These are phyloP conservation scores for Parmales sp. DNA, from an alignment of 108 stramenopile species.

Conservation along the genomic window DNA sequence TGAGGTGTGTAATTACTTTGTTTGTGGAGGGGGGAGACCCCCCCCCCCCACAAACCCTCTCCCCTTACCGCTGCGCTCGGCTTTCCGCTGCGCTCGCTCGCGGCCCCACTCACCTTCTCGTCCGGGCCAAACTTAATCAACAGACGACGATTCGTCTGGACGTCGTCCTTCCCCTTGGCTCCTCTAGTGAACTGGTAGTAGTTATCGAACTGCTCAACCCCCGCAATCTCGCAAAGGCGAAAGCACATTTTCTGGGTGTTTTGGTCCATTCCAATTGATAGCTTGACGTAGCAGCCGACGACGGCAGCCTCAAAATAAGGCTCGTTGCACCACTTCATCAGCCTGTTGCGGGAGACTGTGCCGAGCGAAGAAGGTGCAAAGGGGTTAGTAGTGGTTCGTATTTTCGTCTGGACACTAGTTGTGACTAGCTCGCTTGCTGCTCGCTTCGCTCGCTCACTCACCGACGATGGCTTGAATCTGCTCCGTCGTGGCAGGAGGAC, in stretches of 20 bases:
- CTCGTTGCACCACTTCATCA: constrained; percentile 76
- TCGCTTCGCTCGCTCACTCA: no score
- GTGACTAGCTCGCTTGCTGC: no score
- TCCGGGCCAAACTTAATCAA: neutral
- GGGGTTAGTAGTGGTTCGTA: no score
- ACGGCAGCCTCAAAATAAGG: constrained; percentile 72
- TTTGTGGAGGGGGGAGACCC: no score
- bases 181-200: constrained; percentile 53
- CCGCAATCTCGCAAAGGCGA: constrained; percentile 64
- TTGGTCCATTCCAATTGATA: constrained; percentile 65
- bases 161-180: constrained; percentile 6
- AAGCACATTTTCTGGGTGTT: constrained; percentile 62
- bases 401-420: no score
- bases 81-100: no score
- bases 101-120: neutral
- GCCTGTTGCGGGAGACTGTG: constrained; percentile 58
- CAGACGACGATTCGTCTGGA: neutral
- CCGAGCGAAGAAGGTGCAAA: no score
- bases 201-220: constrained; percentile 33
- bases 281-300: constrained; percentile 53
- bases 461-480: no score
- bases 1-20: no score
- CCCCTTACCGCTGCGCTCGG: no score
- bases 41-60: no score
- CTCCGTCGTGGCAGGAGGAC: no score